Percentiles rank a stretch among this genome's conserved stretches.
phyloP scores from a whole-genome alignment of 2,329 filamentous ascomycete genomes.

The Magnaporthiopsis rhizophila region DNA sequence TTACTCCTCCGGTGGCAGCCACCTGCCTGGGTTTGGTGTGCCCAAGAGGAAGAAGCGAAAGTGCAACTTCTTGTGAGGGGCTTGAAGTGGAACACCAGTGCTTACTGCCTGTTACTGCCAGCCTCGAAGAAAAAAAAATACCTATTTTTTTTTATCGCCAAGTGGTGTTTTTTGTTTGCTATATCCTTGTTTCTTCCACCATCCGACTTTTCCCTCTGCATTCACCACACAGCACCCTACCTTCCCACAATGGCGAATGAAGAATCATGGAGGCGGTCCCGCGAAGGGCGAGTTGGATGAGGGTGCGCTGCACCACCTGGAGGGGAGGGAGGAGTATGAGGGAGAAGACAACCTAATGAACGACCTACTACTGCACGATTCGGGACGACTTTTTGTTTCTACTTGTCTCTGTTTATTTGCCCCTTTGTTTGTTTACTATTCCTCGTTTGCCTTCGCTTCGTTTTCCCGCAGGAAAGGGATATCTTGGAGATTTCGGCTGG shows the following conservation, averaged over 20 bases:
- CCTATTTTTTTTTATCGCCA: not conserved
- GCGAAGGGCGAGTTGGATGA: not conserved
- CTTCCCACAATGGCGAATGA: not conserved
- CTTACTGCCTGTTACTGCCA: not conserved
- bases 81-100: conserved; percentile 6
- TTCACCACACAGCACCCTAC: not conserved
- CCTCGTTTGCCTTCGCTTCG: not conserved
- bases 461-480: not conserved
- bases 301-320: not conserved
- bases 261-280: not conserved
- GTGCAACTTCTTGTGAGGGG: conserved; percentile 65
- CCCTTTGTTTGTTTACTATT: not conserved
- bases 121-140: not conserved
- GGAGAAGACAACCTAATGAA: not conserved
- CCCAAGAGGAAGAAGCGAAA: conserved; percentile 77
- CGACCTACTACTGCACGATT: not conserved
- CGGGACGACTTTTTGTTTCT: not conserved
- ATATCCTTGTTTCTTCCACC: conserved; percentile 8
- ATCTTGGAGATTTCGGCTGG: not conserved
- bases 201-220: not conserved
- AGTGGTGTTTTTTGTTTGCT: conserved; percentile 6
- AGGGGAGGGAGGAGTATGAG: not conserved
- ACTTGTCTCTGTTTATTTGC: not conserved
- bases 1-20: conserved; percentile 21
- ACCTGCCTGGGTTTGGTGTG: conserved; percentile 28